Evolutionary conservation across 345 rosid genomes (phyloP).

Genomic region (Melaleuca alternifolia): DNA sequence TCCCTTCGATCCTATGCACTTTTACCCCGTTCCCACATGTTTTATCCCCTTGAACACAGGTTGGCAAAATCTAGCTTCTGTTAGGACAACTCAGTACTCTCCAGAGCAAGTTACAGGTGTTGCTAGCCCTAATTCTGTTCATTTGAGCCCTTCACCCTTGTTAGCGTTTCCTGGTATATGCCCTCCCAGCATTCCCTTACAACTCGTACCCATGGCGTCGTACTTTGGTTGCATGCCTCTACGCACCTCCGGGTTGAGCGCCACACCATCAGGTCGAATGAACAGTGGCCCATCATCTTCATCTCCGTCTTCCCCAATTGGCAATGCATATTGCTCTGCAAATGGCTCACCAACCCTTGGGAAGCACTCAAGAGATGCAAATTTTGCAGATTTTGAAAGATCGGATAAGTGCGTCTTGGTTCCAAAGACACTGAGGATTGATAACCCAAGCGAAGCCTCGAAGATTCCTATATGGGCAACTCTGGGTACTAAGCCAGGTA

Average conservation of each 20-base stretch:
- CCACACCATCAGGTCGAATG: constrained; percentile 16
- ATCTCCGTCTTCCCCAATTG: constrained; percentile 39
- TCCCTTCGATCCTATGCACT: constrained; percentile 9
- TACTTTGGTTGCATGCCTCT: constrained; percentile 44
- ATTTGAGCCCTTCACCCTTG: constrained; percentile 41
- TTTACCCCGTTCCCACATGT: constrained; percentile 33
- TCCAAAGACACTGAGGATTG: constrained; percentile 44
- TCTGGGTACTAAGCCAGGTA: neutral
- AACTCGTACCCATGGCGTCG: constrained; percentile 37
- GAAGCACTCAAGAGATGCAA: constrained; percentile 56
- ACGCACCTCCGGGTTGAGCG: constrained; percentile 25
- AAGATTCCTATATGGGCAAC: constrained; percentile 41
- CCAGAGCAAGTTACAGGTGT: constrained; percentile 15
- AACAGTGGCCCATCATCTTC: constrained; percentile 10
- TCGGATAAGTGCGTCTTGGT: constrained; percentile 31
- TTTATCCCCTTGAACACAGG: constrained; percentile 35
- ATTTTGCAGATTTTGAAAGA: constrained; percentile 21
- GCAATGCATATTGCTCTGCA: constrained; percentile 26
- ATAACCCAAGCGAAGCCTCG: constrained; percentile 29
- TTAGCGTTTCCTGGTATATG: constrained; percentile 32
- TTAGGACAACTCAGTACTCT: constrained; percentile 13
- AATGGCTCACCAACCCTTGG: constrained; percentile 47
- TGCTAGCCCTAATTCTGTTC: constrained; percentile 14
- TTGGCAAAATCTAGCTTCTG: constrained; percentile 14
- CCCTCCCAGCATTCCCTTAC: constrained; percentile 40